A percentile compares a stretch with the other conserved stretches of the same genome.
phyloP scores from a whole-genome alignment of 495 filamentous ascomycete genomes.

The Talaromyces ruber region DNA sequence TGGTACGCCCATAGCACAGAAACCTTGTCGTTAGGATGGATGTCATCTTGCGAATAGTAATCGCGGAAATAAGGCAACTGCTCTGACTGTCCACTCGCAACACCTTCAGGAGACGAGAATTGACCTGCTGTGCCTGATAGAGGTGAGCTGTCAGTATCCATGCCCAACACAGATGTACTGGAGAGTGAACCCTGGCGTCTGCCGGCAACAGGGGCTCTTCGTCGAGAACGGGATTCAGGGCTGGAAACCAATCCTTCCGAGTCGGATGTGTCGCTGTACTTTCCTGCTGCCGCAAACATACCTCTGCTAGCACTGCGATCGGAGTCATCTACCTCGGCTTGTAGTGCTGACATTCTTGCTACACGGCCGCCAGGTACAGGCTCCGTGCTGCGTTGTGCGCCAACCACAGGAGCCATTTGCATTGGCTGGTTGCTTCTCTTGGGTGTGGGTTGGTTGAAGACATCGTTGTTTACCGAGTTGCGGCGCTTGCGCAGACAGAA shows the following conservation, averaged over 20 bases:
- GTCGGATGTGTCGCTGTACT: constrained; percentile 66
- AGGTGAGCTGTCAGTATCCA: constrained; percentile 68
- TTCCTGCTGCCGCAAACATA: constrained; percentile 25
- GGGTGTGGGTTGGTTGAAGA: constrained; percentile 84
- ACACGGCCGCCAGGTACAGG: constrained; percentile 82
- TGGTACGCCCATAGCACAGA: constrained; percentile 95
- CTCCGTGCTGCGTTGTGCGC: constrained; percentile 53
- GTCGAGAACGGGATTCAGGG: constrained; percentile 59
- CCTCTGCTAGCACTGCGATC: constrained; percentile 29
- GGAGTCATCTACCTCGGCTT: constrained; percentile 55
- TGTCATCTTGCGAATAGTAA: constrained; percentile 96
- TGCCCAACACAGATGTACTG: constrained; percentile 67
- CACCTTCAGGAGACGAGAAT: constrained; percentile 72
- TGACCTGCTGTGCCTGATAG: constrained; percentile 61
- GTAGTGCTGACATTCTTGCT: constrained; percentile 90
- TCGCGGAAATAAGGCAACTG: constrained; percentile 95
- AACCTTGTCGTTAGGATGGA: constrained; percentile 84
- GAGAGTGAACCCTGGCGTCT: constrained; percentile 85
- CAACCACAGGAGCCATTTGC: constrained; percentile 27
- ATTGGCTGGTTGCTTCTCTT: constrained; percentile 47
- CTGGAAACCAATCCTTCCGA: constrained; percentile 77
- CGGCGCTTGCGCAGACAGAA: constrained; percentile 51
- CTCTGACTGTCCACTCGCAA: constrained; percentile 87
- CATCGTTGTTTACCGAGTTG: constrained; percentile 49
- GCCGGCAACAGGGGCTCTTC: constrained; percentile 54